These are phyloP conservation scores for Cyclotella kingstonii DNA, from an alignment of 108 stramenopile genomes.

Conservation along the genomic window DNA sequence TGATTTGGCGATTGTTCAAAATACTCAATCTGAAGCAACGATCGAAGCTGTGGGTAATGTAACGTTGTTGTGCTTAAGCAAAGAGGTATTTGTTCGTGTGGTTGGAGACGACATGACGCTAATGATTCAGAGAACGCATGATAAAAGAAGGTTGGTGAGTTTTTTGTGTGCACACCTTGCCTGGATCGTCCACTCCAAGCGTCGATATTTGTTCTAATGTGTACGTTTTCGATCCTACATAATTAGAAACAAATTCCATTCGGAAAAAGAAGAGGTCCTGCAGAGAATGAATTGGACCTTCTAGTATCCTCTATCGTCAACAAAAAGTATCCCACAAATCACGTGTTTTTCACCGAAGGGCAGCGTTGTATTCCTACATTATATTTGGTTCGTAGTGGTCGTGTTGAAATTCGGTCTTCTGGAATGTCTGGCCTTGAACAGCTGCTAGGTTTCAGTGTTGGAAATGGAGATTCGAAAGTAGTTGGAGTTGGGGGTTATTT, in stretches of 20 bases:
- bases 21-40: constrained; percentile 14
- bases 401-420: constrained; percentile 46
- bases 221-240: too few relatives aligned
- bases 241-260: constrained; percentile 34
- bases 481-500: constrained; percentile 61
- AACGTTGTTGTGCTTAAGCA: constrained; percentile 45
- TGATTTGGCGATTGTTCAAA: constrained; percentile 54
- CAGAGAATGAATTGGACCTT: constrained; percentile 49
- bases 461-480: constrained; percentile 38
- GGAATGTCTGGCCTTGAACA: constrained; percentile 18
- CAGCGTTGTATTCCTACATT: constrained; percentile 45
- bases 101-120: constrained; percentile 47
- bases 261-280: constrained; percentile 34
- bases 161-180: constrained; percentile 5
- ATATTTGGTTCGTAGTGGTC: constrained; percentile 62
- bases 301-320: constrained; percentile 51
- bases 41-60: constrained; percentile 22
- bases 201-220: too few relatives aligned
- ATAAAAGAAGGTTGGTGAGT: constrained; percentile 57
- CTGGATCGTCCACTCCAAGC: too few relatives aligned
- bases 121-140: constrained; percentile 41
- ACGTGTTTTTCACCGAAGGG: constrained; percentile 76
- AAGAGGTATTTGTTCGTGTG: constrained; percentile 50
- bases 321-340: constrained; percentile 54
- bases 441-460: constrained; percentile 33